These are phyloP conservation scores for Trifolium dubium DNA, from an alignment of 306 rosid genomes.

Conservation along the genomic window DNA sequence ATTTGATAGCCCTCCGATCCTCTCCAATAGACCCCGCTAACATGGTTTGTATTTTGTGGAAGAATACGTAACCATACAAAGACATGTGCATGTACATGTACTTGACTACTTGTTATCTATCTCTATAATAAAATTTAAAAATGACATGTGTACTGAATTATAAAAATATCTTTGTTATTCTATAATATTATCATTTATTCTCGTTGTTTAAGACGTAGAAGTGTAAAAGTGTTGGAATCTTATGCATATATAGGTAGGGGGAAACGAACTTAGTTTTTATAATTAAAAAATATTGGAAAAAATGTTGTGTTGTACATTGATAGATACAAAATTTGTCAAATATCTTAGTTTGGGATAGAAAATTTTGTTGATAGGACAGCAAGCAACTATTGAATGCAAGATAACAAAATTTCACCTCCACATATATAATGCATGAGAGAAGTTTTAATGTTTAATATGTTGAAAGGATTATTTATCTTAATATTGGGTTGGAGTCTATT, in stretches of 20 bases:
- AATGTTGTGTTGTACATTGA: background rate
- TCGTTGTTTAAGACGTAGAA: conserved; percentile 33
- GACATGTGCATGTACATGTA: conserved; percentile 34
- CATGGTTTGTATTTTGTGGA: conserved; percentile 42
- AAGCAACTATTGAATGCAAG: background rate
- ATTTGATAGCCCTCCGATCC: conserved; percentile 50
- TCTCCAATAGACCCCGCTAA: conserved; percentile 32
- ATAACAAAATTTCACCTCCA: background rate
- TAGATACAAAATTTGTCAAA: background rate
- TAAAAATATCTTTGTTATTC: background rate
- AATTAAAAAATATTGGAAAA: background rate
- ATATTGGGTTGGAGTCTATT: conserved; percentile 34
- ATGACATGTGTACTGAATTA: background rate
- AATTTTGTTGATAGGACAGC: background rate
- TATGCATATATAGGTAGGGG: conserved; percentile 4
- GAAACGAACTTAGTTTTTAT: background rate
- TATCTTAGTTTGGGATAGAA: background rate
- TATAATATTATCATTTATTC: conserved; percentile 4
- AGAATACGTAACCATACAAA: conserved; percentile 46
- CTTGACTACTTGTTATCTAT: background rate
- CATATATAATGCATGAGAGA: conserved; percentile 1
- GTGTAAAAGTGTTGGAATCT: conserved; percentile 44
- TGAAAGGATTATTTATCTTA: background rate
- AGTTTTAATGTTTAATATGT: background rate
- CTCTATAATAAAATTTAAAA: background rate